Percentiles rank a stretch among this genome's conserved stretches.
Conservation (phyloP, 352 stramenopile species). For the Nothophytophthora sp. region DNA sequence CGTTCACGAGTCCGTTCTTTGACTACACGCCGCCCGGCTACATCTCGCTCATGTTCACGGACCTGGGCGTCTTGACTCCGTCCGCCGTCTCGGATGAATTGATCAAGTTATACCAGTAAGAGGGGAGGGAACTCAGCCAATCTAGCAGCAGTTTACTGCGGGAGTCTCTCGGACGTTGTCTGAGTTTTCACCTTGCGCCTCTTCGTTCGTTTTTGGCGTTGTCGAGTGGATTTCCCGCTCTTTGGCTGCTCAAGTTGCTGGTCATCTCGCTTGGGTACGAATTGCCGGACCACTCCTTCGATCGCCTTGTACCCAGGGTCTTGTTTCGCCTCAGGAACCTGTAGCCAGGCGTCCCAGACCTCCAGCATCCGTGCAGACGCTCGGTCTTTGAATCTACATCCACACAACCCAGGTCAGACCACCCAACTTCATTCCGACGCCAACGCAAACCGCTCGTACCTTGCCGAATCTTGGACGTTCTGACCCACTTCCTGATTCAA, state of each 20-base stretch:
- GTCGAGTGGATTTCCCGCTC: too few relatives aligned
- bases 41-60: conserved; percentile 98
- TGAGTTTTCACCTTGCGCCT: too few relatives aligned
- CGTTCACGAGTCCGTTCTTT: conserved; percentile 89
- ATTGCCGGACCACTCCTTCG: conserved; percentile 48
- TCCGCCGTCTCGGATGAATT: conserved; percentile 98
- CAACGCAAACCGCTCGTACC: conserved; percentile 24
- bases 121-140: conserved; percentile 11
- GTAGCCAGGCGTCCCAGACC: conserved; percentile 65
- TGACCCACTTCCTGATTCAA: conserved; percentile 48
- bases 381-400: conserved; percentile 62
- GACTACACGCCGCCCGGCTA: conserved; percentile 98
- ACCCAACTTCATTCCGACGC: too few relatives aligned
- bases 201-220: too few relatives aligned
- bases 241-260: too few relatives aligned
- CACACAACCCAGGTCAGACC: too few relatives aligned
- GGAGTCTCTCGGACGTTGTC: too few relatives aligned
- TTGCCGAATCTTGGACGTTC: conserved; percentile 34
- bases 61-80: conserved; percentile 97
- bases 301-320: conserved; percentile 60
- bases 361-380: conserved; percentile 67
- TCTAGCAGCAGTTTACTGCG: too few relatives aligned
- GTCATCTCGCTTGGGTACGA: too few relatives aligned
- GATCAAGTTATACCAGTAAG: conserved; percentile 98
- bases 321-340: conserved; percentile 40